These are phyloP conservation scores for Sarocladiaceae sp. DNA, from an alignment of 2,329 filamentous ascomycete species.

Conservation along the genomic window DNA sequence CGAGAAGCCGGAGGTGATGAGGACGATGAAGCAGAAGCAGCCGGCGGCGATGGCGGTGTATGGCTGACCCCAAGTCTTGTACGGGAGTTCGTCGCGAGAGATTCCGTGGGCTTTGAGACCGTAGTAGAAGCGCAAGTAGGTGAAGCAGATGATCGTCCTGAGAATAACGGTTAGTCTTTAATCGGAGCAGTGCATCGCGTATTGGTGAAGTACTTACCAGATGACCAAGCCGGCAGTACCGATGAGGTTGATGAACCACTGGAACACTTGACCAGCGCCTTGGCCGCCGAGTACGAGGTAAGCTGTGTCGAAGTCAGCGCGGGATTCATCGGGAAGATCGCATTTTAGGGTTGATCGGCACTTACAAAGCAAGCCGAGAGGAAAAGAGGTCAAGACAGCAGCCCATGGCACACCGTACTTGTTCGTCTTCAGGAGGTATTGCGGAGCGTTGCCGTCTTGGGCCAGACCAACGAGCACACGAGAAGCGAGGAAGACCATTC, in stretches of 20 bases:
- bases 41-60: neutral
- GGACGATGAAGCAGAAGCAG: neutral
- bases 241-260: no score
- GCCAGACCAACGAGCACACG: conserved; percentile 61
- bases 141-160: conserved; percentile 47
- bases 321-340: no score
- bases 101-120: conserved; percentile 40
- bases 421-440: conserved; percentile 50
- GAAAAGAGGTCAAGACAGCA: conserved; percentile 44
- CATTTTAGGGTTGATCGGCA: no score
- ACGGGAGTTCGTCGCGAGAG: neutral
- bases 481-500: conserved; percentile 34
- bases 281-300: no score
- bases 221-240: no score
- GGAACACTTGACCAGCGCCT: no score
- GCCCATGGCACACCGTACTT: conserved; percentile 51
- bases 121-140: conserved; percentile 47
- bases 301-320: no score
- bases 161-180: conserved; percentile 49
- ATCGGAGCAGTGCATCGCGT: conserved; percentile 61
- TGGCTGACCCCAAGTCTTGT: neutral
- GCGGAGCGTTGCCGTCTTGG: conserved; percentile 56
- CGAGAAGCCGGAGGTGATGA: neutral
- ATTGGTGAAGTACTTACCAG: no score
- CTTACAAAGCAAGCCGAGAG: conserved; percentile 55